Percentiles rank a stretch among this genome's conserved stretches.
Conservation (phyloP, 768 basidiomycete genomes). For the Lentinula guzmanii region DNA sequence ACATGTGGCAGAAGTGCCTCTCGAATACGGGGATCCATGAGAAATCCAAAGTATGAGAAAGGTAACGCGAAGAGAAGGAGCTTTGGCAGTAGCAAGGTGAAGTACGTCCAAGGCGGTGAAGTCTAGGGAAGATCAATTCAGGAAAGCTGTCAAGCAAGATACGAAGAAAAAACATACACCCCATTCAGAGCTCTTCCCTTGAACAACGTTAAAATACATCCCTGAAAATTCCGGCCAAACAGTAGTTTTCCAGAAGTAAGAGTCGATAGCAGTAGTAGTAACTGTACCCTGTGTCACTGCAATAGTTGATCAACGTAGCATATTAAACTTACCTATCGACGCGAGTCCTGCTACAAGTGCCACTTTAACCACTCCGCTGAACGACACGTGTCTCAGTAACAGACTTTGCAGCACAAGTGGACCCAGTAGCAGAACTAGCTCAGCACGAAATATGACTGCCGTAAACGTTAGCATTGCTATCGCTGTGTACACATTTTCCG, state of each 20-base stretch:
- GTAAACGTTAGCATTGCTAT: conserved; percentile 62
- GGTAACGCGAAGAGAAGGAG: conserved; percentile 64
- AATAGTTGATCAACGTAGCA: not conserved
- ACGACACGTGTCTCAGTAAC: conserved; percentile 30
- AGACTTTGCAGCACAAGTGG: conserved; percentile 56
- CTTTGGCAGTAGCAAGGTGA: conserved; percentile 67
- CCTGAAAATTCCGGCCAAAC: conserved; percentile 86
- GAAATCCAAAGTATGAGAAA: conserved; percentile 48
- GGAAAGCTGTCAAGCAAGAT: not conserved
- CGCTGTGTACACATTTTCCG: conserved; percentile 28
- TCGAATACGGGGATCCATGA: conserved; percentile 43
- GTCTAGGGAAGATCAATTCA: conserved; percentile 33
- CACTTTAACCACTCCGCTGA: conserved; percentile 38
- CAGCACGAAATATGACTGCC: conserved; percentile 72
- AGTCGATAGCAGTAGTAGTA: conserved; percentile 64
- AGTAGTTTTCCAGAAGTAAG: conserved; percentile 72
- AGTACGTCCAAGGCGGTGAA: conserved; percentile 65
- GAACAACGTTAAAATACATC: conserved; percentile 78
- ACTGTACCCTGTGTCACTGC: conserved; percentile 27
- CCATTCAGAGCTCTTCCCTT: conserved; percentile 89
- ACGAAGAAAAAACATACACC: conserved; percentile 53
- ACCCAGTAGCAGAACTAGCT: conserved; percentile 63
- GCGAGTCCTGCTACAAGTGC: conserved; percentile 42
- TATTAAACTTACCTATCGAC: conserved; percentile 43
- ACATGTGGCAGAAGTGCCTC: conserved; percentile 46